These are phyloP conservation scores for Monosporozyma aquatica DNA, from an alignment of 805 yeast species.

Conservation along the genomic window DNA sequence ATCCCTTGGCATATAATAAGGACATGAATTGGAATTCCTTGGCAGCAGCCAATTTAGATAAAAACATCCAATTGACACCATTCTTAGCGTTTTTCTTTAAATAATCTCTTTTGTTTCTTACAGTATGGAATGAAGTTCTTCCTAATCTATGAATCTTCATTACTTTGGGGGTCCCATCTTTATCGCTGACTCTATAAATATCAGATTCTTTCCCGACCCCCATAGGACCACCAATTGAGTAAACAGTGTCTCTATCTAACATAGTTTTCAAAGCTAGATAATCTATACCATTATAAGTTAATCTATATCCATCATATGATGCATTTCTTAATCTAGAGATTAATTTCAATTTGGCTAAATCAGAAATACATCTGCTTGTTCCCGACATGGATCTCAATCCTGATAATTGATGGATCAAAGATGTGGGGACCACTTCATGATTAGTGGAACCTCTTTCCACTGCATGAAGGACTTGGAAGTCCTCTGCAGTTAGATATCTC, in stretches of 20 bases:
- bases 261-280: constrained; percentile 82
- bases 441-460: constrained; percentile 84
- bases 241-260: constrained; percentile 61
- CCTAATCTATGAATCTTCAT: constrained; percentile 90
- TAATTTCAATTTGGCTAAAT: constrained; percentile 76
- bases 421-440: constrained; percentile 91
- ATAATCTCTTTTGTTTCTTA: constrained; percentile 90
- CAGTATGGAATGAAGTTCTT: constrained; percentile 84
- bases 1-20: constrained; percentile 62
- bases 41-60: constrained; percentile 82
- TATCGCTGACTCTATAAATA: constrained; percentile 72
- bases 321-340: constrained; percentile 78
- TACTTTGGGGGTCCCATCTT: constrained; percentile 56
- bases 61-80: constrained; percentile 84
- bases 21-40: constrained; percentile 88
- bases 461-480: constrained; percentile 81
- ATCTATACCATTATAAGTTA: constrained; percentile 86
- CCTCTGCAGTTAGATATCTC: constrained; percentile 87
- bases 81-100: constrained; percentile 53
- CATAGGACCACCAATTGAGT: constrained; percentile 75
- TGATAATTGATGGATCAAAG: constrained; percentile 70
- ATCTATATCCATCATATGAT: constrained; percentile 86
- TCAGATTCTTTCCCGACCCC: constrained; percentile 99
- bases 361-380: constrained; percentile 70
- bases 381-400: constrained; percentile 67